Percentiles rank a stretch among this genome's conserved stretches.
Conservation (phyloP, 1,284 basidiomycete species). For the Mycosarcoma maydis region DNA sequence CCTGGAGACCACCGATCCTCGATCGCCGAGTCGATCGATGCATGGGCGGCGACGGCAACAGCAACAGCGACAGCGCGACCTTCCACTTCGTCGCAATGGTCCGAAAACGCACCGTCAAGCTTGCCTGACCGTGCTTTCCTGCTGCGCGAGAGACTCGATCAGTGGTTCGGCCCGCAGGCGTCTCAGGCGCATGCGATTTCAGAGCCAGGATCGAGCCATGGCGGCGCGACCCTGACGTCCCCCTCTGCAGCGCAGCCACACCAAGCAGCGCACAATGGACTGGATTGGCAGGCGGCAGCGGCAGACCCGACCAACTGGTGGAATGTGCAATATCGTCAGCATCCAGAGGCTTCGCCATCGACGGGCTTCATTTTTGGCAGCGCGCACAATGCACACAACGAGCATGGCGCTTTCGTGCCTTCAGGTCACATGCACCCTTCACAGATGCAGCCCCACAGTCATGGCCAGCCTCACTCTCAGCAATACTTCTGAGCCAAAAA, state of each 20-base stretch:
- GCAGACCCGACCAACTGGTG: slow-evolving; percentile 31
- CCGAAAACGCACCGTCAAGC: slow-evolving; percentile 32
- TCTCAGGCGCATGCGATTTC: slow-evolving; percentile 15
- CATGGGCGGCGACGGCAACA: slow-evolving; percentile 22
- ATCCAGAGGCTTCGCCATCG: slow-evolving; percentile 26
- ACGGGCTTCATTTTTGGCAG: slow-evolving; percentile 20
- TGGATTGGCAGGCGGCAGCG: slow-evolving; percentile 36
- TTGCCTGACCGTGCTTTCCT: slow-evolving; percentile 35
- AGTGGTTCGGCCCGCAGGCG: slow-evolving; percentile 39
- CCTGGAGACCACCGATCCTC: slow-evolving; percentile 34
- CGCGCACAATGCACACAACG: slow-evolving; percentile 12
- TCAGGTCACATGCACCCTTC: background rate
- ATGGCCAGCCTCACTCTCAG: slow-evolving; percentile 13
- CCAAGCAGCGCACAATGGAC: slow-evolving; percentile 2
- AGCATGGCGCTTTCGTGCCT: slow-evolving; percentile 4
- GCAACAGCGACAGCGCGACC: slow-evolving; percentile 22
- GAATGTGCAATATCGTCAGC: slow-evolving; percentile 38
- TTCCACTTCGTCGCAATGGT: slow-evolving; percentile 38
- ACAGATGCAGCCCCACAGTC: slow-evolving; percentile 16
- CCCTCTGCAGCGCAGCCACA: slow-evolving; percentile 2
- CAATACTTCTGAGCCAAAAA: slow-evolving; percentile 21
- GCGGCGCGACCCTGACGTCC: slow-evolving; percentile 4
- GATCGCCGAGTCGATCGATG: slow-evolving; percentile 42
- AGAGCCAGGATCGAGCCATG: slow-evolving; percentile 24
- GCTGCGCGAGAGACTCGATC: slow-evolving; percentile 31